Conservation (phyloP, 805 yeast genomes). For the Ascoidea tarda region DNA sequence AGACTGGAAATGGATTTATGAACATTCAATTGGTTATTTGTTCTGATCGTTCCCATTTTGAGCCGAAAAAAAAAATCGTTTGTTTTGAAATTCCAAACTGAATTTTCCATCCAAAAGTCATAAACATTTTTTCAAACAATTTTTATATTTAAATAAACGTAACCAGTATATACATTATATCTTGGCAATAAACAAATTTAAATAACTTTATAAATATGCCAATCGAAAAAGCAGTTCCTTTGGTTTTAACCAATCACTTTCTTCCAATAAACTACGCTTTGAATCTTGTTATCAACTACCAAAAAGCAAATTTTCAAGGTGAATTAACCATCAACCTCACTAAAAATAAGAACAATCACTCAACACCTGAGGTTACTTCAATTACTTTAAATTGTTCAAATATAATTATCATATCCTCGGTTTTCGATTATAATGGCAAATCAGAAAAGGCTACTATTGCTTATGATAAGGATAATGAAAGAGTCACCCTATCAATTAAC, state of each 20-base stretch:
- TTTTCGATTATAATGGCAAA: neutral
- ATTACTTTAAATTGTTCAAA: neutral
- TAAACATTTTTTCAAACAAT: no score
- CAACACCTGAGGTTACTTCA: neutral
- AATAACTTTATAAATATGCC: no score
- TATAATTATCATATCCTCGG: neutral
- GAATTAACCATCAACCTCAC: neutral
- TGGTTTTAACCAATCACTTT: neutral
- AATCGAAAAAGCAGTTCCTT: neutral
- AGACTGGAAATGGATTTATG: slow-evolving; percentile 33
- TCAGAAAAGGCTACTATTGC: slow-evolving; percentile 17
- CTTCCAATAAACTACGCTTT: neutral
- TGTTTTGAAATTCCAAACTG: no score
- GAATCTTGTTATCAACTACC: no score
- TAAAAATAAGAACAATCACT: no score
- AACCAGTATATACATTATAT: no score
- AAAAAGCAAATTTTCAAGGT: neutral
- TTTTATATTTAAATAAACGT: no score
- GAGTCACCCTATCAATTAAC: slow-evolving; percentile 17
- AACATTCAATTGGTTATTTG: slow-evolving; percentile 32
- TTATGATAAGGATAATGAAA: slow-evolving; percentile 27
- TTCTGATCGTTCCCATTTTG: slow-evolving; percentile 17
- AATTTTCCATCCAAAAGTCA: no score
- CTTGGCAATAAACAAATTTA: no score
- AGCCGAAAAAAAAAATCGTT: no score